Evolutionary conservation across 2,329 filamentous ascomycete species (phyloP).

Genomic region (Colletotrichum gloeosporioides): DNA sequence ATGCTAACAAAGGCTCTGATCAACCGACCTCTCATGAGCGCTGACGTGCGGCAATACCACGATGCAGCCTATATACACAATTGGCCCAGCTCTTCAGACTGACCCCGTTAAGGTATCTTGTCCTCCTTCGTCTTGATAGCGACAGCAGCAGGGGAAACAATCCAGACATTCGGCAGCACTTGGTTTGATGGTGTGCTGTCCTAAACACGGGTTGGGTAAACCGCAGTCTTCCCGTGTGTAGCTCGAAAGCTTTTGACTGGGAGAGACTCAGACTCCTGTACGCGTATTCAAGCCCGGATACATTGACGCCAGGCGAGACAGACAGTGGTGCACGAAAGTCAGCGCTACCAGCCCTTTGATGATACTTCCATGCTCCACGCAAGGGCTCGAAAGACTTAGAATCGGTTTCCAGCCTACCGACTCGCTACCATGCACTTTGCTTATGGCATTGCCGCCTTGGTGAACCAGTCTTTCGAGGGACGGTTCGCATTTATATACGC

Average conservation of each 20-base stretch:
- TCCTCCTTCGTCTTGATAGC: background rate
- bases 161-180: no score
- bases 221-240: background rate
- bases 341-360: no score
- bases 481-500: no score
- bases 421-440: no score
- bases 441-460: no score
- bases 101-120: no score
- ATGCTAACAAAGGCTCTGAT: accelerated
- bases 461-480: no score
- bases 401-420: no score
- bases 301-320: background rate
- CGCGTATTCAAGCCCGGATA: background rate
- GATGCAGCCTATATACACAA: background rate
- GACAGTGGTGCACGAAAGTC: background rate
- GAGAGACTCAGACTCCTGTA: background rate
- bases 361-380: no score
- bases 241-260: background rate
- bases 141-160: no score
- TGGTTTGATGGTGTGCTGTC: background rate
- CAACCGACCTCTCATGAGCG: no score
- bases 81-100: background rate
- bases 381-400: no score
- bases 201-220: background rate
- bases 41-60: background rate